Evolutionary conservation across 805 yeast genomes (phyloP), one percentile per base, ranked within the genome.

Genomic region (Cyberlindnera veronae): DNA sequence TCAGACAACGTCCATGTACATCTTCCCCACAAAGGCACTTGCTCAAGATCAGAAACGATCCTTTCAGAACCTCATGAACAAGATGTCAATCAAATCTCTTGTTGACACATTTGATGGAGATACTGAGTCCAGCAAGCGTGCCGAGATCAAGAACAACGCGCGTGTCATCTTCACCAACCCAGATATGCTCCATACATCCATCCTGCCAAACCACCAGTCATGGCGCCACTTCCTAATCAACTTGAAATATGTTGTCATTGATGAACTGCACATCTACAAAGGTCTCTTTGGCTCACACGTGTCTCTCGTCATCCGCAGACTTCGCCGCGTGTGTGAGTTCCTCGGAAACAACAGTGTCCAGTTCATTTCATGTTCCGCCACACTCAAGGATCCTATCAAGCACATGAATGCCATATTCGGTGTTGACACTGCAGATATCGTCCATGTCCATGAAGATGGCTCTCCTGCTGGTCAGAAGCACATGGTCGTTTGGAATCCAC

Each of bases 11-110:
- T 84, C 96, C 9, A 69, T 95, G 68, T 89, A 84, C 53, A 80
- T 93, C 11, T 93, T 93, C 53, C 99, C 99, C 2, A 93, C 99
- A 0, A 93, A 93, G 57, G 99, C 99, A 0, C 68, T 93, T 37
- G 98, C 99, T 0, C 99, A 93, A 57, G 99, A 93, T 67, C 99
- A 93, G 61, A 82, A 82, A 53, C 68, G 95, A 47, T 79, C 95
- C n/a, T 64, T 93, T 40, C 71, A 72, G 35, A 79, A 74, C 17
- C 62, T 84, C 10, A 62, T 83, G 32, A 62, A 69, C 6, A 63
- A 63, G 27, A 71, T 85, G 36, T 77, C 79, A 0, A 62, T 63
- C 11, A 66, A 67, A 14, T 64, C 81, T 1, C 60, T 73, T 1
- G 84, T 81, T 3, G 91, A 83, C 35, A 86, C 97, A 0, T 90